Base-by-base conservation (phyloP, 2,329 filamentous ascomycete genomes). In the Hymenoscyphus fructigenus region DNA sequence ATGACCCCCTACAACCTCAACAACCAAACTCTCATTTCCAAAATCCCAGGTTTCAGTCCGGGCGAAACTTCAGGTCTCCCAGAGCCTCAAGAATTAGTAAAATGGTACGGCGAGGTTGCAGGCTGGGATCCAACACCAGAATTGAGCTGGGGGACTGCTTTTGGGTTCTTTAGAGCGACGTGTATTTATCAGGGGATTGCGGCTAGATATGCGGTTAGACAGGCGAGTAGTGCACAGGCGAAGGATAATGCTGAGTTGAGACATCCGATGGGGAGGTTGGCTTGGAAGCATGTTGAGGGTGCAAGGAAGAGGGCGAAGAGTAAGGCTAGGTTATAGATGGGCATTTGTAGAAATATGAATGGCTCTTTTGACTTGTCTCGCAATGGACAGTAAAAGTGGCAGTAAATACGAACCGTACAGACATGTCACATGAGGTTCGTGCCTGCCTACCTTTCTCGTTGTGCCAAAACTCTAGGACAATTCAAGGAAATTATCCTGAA, bases 181-280 rank as follows among this genome's bases (percentile, higher is more conserved):
- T 87, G 83, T 60, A 87, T 91, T 67, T 85, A 82, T 71, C 95
- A 99, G 81, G 95, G 95, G 2, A 98, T 99, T 76, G 93, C 93
- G 59, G 95, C 95, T 59, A 82, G 95, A 68, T 91, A 91, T 76
- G 95, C 95, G 29, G 80, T 85, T 58, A 82, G 94, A 59, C 94
- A 98, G 83, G 95, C 95, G 44, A 97, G 93, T 78, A 97, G 92
- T 76, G 90, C 87, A 65, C 86, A 90, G 76, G 95, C 95, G 6
- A 85, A 83, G 71, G 83, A 88, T 53, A 91, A 96, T 78, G 92
- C 84, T 0, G 80, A 80, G 63, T 85, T 86, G 76, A 88, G 91
- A 79, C 83, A 81, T 57, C 88, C 91, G 26, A 86, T 94, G 81
- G 93, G 90, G 0, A 83, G 92, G 77, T 83, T 90, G 72, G 91